These are phyloP conservation scores for Dendrobium officinale DNA, from an alignment of 106 monocot genomes.

Conservation along the genomic window DNA sequence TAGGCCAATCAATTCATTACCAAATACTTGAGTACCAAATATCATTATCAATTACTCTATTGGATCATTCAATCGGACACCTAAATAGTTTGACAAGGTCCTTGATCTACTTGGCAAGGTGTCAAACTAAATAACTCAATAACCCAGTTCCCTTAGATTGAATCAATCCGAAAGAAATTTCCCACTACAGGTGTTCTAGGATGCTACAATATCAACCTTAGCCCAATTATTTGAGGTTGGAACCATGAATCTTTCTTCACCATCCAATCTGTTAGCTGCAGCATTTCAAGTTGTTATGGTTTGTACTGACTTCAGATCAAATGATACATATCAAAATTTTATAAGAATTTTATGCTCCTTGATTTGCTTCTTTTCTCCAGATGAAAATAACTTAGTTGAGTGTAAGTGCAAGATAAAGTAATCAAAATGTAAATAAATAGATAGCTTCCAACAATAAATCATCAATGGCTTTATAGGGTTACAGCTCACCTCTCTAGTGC, in stretches of 20 bases:
- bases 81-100: too few species aligned
- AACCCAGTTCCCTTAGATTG: too few species aligned
- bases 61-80: too few species aligned
- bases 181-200: neutral
- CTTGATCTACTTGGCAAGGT: too few species aligned
- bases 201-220: neutral
- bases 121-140: too few species aligned
- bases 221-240: neutral
- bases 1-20: too few species aligned
- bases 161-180: too few species aligned
- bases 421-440: neutral
- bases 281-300: neutral
- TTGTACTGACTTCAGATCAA: neutral
- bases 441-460: neutral
- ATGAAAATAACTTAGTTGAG: neutral
- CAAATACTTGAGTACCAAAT: too few species aligned
- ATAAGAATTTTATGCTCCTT: neutral
- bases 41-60: too few species aligned
- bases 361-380: neutral
- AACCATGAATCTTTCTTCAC: neutral
- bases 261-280: neutral
- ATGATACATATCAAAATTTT: too few species aligned
- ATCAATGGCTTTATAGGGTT: neutral
- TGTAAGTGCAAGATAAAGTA: neutral
- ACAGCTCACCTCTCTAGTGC: slow-evolving; percentile 80